These are phyloP conservation scores for Coemansia sp. DNA, from an alignment of 192 early-diverging fungal species.

Conservation along the genomic window DNA sequence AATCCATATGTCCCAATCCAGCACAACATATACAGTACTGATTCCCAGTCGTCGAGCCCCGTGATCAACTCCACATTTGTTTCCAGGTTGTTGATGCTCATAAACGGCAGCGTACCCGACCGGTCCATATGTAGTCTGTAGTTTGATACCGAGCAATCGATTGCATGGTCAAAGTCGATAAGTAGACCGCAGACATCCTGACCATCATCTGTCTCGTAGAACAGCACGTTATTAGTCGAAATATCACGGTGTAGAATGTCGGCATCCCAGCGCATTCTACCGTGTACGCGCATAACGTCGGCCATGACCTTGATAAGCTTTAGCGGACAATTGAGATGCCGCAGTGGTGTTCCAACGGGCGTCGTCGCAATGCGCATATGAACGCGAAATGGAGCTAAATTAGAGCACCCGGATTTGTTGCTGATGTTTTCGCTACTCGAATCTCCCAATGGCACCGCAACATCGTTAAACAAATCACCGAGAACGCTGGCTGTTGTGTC, in stretches of 20 bases:
- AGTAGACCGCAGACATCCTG: constrained; percentile 8
- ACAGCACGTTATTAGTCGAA: constrained; percentile 22
- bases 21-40: constrained; percentile 1
- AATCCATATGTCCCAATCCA: constrained; percentile 5
- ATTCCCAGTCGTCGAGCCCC: constrained; percentile 17
- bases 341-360: neutral
- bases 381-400: neutral
- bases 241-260: constrained; percentile 28
- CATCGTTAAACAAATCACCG: too few species aligned
- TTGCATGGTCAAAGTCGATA: constrained; percentile 29
- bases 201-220: neutral
- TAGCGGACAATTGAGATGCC: neutral
- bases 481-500: too few species aligned
- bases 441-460: too few species aligned
- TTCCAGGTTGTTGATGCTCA: constrained; percentile 30
- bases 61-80: neutral
- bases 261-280: constrained; percentile 14
- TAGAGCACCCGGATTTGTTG: too few species aligned
- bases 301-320: constrained; percentile 24
- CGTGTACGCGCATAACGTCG: constrained; percentile 25
- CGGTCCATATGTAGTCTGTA: neutral
- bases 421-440: too few species aligned
- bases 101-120: constrained; percentile 18
- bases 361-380: neutral
- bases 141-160: neutral